Conservation (phyloP, 2,329 filamentous ascomycete species). For the Fusarium pseudonygamai region DNA sequence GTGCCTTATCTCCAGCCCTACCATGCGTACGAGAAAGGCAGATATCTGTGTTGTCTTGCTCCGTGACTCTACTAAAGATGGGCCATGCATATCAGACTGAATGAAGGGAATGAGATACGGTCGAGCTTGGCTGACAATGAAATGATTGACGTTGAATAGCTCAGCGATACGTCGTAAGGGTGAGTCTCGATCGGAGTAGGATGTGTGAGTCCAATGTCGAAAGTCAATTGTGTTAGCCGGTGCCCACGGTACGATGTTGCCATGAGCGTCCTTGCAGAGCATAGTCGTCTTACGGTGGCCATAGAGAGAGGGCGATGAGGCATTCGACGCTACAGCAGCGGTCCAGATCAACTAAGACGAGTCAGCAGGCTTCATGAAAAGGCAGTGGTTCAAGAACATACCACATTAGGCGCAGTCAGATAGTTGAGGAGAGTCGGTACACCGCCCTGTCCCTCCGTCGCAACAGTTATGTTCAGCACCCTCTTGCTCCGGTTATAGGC, state of each 20-base stretch:
- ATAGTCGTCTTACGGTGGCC: conserved; percentile 71
- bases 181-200: conserved; percentile 71
- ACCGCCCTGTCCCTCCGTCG: conserved; percentile 76
- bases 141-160: conserved; percentile 94
- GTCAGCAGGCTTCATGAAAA: conserved; percentile 12
- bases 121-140: conserved; percentile 90
- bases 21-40: conserved; percentile 70
- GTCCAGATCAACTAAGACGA: conserved; percentile 76
- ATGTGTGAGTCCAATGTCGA: conserved; percentile 73
- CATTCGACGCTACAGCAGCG: conserved; percentile 80
- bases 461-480: conserved; percentile 91
- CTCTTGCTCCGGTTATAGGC: conserved; percentile 87
- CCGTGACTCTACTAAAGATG: conserved; percentile 68
- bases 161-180: conserved; percentile 78
- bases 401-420: conserved; percentile 90
- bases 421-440: conserved; percentile 91
- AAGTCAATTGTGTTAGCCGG: conserved; percentile 69
- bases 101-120: conserved; percentile 91
- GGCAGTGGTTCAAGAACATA: conserved; percentile 57
- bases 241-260: conserved; percentile 78
- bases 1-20: conserved; percentile 81
- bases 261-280: conserved; percentile 80
- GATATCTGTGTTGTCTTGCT: conserved; percentile 67
- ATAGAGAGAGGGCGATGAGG: conserved; percentile 71
- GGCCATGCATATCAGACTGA: conserved; percentile 81